Base-by-base conservation (phyloP, 2,329 filamentous ascomycete species). In the Hymenotorrendiella dingleyae region DNA sequence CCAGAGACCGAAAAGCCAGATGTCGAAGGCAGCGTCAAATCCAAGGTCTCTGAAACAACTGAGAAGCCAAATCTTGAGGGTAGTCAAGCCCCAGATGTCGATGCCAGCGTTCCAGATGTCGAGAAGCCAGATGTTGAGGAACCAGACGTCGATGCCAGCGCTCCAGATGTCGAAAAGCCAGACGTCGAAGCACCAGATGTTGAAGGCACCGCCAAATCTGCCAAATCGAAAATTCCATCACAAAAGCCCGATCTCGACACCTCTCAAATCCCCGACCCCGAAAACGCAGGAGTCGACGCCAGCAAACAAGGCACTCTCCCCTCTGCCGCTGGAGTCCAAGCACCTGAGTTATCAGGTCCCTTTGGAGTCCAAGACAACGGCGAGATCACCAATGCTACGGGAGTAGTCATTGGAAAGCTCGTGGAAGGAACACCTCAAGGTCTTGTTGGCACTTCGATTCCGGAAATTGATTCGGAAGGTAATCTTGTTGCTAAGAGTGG, bases 381-480 rank as follows among this genome's bases (percentile, higher is more conserved):
- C 40, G 72, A 76, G 50, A 74, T 77, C 54, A 62, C 75, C 20
- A 72, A 78, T 49, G 67, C 73, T 2, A 66, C 72, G 6, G 73
- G 73, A 36, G 69, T 72, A 33, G 68, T 76, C 36, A 61, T 76
- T 38, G 73, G 73, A 38, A 69, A 68, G 42, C 71, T 73, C 4
- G 66, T 64, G 12, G 59, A 47, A 46, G 66, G 64, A 4, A 49
- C 67, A 21, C 50, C 69, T 49, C 62, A 64, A 43, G 61, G 64
- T 28, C 61, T 82, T 10, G 62, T 71, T 11, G 76, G 81, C 48
- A 82, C 79, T 49, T 75, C 80, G 14, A 72, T 80, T 45, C 81
- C 80, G 65, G 82, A 81, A 62, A 67, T 80, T 49, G 78, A 78
- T 63, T 66, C 66, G 9, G 69, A 78, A 50, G 75, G 75, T 3